Conservation (phyloP, 345 rosid species). For the Eucalyptus polybractea region DNA sequence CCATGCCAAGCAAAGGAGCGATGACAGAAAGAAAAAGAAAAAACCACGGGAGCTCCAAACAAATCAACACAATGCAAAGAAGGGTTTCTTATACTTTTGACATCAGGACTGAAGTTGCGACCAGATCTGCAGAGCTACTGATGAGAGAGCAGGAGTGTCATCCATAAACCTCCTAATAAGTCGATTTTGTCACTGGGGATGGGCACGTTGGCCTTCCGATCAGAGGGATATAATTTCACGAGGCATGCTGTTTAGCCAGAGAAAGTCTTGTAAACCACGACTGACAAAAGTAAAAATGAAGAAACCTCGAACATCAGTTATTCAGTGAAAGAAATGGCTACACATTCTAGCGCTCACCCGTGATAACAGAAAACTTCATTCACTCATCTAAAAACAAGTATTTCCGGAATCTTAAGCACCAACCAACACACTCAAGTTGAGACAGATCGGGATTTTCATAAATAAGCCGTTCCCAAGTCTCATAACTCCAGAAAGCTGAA, state of each 20-base stretch:
- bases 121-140: background rate
- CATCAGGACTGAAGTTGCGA: background rate
- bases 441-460: background rate
- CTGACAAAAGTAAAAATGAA: background rate
- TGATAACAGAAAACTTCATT: background rate
- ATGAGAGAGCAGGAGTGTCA: background rate
- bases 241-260: background rate
- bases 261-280: background rate
- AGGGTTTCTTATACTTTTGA: background rate
- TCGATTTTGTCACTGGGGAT: background rate
- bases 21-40: background rate
- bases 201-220: background rate
- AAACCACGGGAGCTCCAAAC: background rate
- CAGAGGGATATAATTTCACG: background rate
- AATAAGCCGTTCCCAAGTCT: background rate
- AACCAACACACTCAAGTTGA: background rate
- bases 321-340: background rate
- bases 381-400: background rate
- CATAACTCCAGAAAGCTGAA: background rate
- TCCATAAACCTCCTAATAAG: background rate
- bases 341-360: background rate
- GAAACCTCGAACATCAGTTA: background rate
- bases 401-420: background rate
- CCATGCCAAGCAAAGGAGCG: background rate
- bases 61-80: background rate